phyloP scores from a whole-genome alignment of 257 asterid species.

The Ilex aquifolium region DNA sequence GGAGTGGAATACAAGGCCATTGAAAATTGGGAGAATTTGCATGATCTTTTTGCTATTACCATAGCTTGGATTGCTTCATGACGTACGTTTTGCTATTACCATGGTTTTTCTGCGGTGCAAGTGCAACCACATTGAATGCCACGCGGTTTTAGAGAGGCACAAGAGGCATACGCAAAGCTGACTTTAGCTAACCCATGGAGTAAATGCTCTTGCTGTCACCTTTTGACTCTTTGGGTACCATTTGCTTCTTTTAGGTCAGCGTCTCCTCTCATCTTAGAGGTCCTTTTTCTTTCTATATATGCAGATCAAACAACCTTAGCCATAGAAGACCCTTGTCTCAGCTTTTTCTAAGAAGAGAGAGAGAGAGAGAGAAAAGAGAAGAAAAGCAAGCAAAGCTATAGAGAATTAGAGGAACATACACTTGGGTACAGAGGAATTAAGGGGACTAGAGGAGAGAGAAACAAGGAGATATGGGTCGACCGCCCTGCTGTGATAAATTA shows the following conservation, averaged over 20 bases:
- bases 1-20: no score
- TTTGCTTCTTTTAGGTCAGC: conserved; percentile 29
- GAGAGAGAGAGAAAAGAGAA: not conserved
- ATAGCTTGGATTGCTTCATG: no score
- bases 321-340: conserved; percentile 35
- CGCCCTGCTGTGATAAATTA: conserved; percentile 86
- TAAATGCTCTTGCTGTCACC: conserved; percentile 86
- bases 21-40: no score
- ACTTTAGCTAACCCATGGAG: conserved; percentile 51
- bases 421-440: no score
- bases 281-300: conserved; percentile 38
- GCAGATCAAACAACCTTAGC: conserved; percentile 13
- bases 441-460: not conserved
- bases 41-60: no score
- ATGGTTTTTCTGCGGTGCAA: conserved; percentile 5
- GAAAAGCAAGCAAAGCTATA: not conserved
- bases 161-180: conserved; percentile 43
- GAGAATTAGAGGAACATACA: not conserved
- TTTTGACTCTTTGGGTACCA: conserved; percentile 49
- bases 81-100: no score
- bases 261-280: not conserved
- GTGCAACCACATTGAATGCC: conserved; percentile 45
- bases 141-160: conserved; percentile 80
- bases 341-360: conserved; percentile 18
- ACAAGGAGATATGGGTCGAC: conserved; percentile 62